Evolutionary conservation across 192 early-diverging fungal species (phyloP).

Genomic region (Gigaspora rosea): DNA sequence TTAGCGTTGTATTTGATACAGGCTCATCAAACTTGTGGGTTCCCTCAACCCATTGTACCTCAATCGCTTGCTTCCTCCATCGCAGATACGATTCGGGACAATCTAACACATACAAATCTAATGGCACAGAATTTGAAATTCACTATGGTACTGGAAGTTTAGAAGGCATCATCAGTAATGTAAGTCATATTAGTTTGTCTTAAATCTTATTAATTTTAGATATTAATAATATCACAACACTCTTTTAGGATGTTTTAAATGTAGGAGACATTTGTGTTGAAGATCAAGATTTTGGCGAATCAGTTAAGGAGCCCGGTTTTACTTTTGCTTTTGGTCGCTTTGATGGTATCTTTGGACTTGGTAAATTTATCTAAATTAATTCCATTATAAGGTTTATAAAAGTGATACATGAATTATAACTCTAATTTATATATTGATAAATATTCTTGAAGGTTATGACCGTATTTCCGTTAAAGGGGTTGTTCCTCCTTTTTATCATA

Average conservation of each 20-base stretch:
- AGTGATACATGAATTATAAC: neutral
- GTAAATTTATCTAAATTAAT: constrained; percentile 8
- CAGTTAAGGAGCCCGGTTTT: constrained; percentile 92
- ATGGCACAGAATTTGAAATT: constrained; percentile 95
- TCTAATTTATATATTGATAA: neutral
- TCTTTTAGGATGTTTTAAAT: constrained; percentile 62
- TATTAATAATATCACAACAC: neutral
- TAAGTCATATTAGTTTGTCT: constrained; percentile 30
- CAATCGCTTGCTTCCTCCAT: constrained; percentile 97
- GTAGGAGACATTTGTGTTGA: constrained; percentile 75
- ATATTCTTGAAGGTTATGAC: constrained; percentile 57
- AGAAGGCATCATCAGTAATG: constrained; percentile 90
- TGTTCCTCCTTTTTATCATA: constrained; percentile 94
- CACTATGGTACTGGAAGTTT: constrained; percentile 91
- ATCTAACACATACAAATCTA: constrained; percentile 78
- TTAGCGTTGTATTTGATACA: constrained; percentile 93
- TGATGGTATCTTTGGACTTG: constrained; percentile 95
- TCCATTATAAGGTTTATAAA: neutral
- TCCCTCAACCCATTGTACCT: constrained; percentile 88
- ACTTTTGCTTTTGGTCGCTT: constrained; percentile 94
- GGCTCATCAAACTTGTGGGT: constrained; percentile 97
- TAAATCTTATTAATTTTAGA: neutral
- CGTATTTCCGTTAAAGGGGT: constrained; percentile 85
- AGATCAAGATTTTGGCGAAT: constrained; percentile 91
- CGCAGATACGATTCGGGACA: constrained; percentile 80